Evolutionary conservation across 805 yeast species (phyloP).

Genomic region (Priceomyces medius): DNA sequence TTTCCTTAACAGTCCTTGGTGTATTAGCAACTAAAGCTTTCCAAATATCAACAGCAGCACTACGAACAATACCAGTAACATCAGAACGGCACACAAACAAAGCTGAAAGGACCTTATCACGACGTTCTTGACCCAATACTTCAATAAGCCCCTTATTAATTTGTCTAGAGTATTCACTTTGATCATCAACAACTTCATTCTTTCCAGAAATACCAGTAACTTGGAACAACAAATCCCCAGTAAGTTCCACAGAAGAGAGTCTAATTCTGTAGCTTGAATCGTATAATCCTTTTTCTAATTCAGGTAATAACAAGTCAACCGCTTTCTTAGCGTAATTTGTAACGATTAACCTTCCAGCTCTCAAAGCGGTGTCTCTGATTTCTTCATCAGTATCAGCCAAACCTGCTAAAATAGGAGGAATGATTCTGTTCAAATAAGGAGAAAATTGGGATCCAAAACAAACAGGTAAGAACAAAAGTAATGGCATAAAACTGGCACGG

Average conservation of each 20-base stretch:
- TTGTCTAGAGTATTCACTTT: slow-evolving; percentile 45
- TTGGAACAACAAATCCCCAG: slow-evolving; percentile 93
- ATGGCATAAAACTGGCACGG: slow-evolving; percentile 90
- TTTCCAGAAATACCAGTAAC: slow-evolving; percentile 86
- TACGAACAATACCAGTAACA: slow-evolving; percentile 80
- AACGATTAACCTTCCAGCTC: slow-evolving; percentile 90
- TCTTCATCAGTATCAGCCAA: slow-evolving; percentile 87
- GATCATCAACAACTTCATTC: slow-evolving; percentile 63
- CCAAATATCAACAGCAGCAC: slow-evolving; percentile 93
- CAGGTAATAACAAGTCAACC: slow-evolving; percentile 89
- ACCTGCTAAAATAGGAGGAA: slow-evolving; percentile 90
- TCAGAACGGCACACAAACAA: slow-evolving; percentile 94
- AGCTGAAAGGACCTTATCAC: slow-evolving; percentile 82
- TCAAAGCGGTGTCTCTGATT: slow-evolving; percentile 83
- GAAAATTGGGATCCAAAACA: slow-evolving; percentile 91
- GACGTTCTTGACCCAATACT: slow-evolving; percentile 81
- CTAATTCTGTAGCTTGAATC: slow-evolving; percentile 84
- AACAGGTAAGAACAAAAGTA: slow-evolving; percentile 85
- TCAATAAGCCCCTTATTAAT: slow-evolving; percentile 67
- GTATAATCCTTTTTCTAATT: slow-evolving; percentile 84
- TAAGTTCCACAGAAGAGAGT: slow-evolving; percentile 87
- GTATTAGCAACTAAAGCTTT: slow-evolving; percentile 94
- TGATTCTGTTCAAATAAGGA: slow-evolving; percentile 79
- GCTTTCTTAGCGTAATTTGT: slow-evolving; percentile 90
- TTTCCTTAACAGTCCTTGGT: slow-evolving; percentile 90